phyloP scores from a whole-genome alignment of 139 green algal genomes.

The Tetradesmus lagerheimii region DNA sequence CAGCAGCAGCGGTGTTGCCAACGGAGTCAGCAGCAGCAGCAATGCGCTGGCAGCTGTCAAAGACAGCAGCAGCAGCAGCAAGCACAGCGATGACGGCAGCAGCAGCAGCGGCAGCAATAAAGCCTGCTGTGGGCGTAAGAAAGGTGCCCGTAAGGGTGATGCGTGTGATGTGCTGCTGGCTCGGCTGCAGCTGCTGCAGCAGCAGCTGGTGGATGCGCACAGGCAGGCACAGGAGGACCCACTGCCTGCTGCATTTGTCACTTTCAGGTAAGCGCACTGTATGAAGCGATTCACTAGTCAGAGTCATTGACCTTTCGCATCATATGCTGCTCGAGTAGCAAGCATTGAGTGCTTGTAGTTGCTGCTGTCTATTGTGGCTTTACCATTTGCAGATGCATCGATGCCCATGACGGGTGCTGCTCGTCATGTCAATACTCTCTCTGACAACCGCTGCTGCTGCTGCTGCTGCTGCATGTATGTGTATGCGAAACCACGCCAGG shows the following conservation, averaged over 20 bases:
- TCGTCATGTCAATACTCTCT: too few relatives aligned
- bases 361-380: too few relatives aligned
- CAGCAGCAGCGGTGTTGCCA: background rate
- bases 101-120: conserved; percentile 14
- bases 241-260: conserved; percentile 66
- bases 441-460: too few relatives aligned
- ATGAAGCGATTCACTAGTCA: too few relatives aligned
- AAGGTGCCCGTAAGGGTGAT: background rate
- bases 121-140: background rate
- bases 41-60: background rate
- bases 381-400: too few relatives aligned
- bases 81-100: background rate
- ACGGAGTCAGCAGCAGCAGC: background rate
- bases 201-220: background rate
- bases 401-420: too few relatives aligned
- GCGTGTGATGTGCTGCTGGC: conserved; percentile 4
- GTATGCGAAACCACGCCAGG: background rate
- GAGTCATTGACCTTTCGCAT: too few relatives aligned
- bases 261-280: conserved; percentile 55
- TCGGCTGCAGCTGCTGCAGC: background rate
- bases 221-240: background rate
- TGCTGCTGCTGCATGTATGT: too few relatives aligned
- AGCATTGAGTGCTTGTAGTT: too few relatives aligned
- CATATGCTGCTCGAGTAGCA: too few relatives aligned
- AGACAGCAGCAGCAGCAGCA: background rate